Evolutionary conservation across 768 basidiomycete species (phyloP).

Genomic region (Suillus hirtellus): DNA sequence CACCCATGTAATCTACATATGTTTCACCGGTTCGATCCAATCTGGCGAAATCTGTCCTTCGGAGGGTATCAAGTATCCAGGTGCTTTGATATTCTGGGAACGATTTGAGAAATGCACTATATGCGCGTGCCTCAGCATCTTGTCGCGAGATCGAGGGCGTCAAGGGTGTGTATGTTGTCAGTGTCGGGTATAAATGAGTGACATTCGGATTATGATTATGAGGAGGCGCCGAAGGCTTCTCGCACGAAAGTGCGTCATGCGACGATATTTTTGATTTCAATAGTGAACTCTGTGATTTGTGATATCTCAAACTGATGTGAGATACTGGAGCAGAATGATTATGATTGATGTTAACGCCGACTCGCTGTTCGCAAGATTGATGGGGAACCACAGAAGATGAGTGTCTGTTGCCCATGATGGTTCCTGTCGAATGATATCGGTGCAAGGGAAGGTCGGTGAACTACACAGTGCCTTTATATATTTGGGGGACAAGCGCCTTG

Average conservation of each 20-base stretch:
- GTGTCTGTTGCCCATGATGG: constrained; percentile 33
- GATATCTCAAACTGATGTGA: constrained; percentile 41
- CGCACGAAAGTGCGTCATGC: constrained; percentile 41
- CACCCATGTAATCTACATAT: constrained; percentile 88
- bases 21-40: constrained; percentile 66
- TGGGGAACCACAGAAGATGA: constrained; percentile 27
- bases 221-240: constrained; percentile 20
- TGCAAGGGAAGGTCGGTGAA: background rate
- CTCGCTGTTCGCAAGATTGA: constrained; percentile 17
- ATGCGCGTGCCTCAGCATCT: constrained; percentile 43
- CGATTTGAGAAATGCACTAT: constrained; percentile 45
- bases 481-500: background rate
- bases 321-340: constrained; percentile 24
- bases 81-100: constrained; percentile 63
- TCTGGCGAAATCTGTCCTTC: constrained; percentile 60
- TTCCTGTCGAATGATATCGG: background rate
- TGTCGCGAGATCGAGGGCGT: constrained; percentile 24
- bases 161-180: constrained; percentile 30
- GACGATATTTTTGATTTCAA: constrained; percentile 35
- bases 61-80: constrained; percentile 69
- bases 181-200: constrained; percentile 13
- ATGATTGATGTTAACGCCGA: constrained; percentile 11
- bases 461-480: constrained; percentile 1
- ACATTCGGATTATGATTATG: constrained; percentile 8
- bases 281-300: constrained; percentile 36